Conservation (phyloP, 1,284 basidiomycete genomes). For the Takashimella tepidaria region DNA sequence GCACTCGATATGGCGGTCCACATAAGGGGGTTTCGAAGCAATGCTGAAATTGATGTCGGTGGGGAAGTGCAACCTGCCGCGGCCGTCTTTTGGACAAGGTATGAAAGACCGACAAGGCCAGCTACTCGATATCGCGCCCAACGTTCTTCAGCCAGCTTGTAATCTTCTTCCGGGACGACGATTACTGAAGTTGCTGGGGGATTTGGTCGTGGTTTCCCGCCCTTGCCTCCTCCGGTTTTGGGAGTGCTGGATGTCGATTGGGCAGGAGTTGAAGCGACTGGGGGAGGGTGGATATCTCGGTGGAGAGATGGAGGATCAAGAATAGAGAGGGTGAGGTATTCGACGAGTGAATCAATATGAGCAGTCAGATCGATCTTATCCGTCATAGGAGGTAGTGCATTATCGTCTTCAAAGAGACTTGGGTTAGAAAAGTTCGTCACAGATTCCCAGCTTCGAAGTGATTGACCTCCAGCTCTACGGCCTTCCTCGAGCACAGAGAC, state of each 20-base stretch:
- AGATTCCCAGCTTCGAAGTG: constrained; percentile 32
- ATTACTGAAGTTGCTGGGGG: constrained; percentile 10
- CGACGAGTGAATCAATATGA: constrained; percentile 40
- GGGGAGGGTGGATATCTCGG: constrained; percentile 61
- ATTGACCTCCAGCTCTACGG: constrained; percentile 32
- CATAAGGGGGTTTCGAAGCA: constrained; percentile 33
- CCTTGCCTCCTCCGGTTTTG: constrained; percentile 18
- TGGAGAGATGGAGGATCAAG: constrained; percentile 66
- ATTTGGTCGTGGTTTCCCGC: constrained; percentile 9
- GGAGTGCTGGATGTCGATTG: constrained; percentile 14
- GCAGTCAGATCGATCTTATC: constrained; percentile 46
- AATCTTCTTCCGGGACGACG: constrained; percentile 23
- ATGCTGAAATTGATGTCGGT: constrained; percentile 21
- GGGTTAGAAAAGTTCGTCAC: constrained; percentile 21
- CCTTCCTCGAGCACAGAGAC: constrained; percentile 46
- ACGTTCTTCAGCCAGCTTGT: constrained; percentile 56
- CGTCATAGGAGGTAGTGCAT: constrained; percentile 1
- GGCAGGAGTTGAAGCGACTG: constrained; percentile 22
- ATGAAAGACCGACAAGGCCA: constrained; percentile 64
- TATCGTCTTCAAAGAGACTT: background rate
- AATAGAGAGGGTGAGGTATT: constrained; percentile 50
- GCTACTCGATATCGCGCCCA: constrained; percentile 65
- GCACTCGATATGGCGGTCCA: constrained; percentile 16
- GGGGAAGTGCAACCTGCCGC: constrained; percentile 14
- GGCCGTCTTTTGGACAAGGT: constrained; percentile 45